Percentiles rank a stretch among this genome's conserved stretches.
Evolutionary conservation across 2,329 filamentous ascomycete genomes (phyloP).

Genomic region (Dichotomopilus funicola): DNA sequence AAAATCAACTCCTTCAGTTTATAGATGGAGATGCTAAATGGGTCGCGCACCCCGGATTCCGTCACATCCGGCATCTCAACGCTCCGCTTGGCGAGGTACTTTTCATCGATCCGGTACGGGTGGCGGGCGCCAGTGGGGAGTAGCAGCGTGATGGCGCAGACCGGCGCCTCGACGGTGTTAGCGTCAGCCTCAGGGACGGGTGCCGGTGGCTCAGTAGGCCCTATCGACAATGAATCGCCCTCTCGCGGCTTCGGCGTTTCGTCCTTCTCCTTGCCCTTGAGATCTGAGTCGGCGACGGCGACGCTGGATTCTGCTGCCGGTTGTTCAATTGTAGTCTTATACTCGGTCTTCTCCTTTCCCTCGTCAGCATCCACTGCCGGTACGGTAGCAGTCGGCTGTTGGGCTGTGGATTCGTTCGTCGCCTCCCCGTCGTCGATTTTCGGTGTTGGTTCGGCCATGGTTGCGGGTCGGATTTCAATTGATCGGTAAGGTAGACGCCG

Average conservation of each 20-base stretch:
- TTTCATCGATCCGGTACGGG: slow-evolving; percentile 83
- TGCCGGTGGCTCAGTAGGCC: slow-evolving; percentile 22
- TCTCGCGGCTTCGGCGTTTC: slow-evolving; percentile 24
- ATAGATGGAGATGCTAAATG: slow-evolving; percentile 86
- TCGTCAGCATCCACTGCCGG: slow-evolving; percentile 5
- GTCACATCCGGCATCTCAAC: slow-evolving; percentile 65
- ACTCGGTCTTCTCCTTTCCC: not conserved
- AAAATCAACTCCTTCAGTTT: slow-evolving; percentile 91
- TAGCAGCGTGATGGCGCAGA: slow-evolving; percentile 73
- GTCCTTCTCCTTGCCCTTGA: slow-evolving; percentile 28
- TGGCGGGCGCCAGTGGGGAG: slow-evolving; percentile 76
- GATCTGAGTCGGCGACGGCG: slow-evolving; percentile 3
- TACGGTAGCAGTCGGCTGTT: slow-evolving; percentile 6
- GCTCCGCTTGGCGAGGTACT: slow-evolving; percentile 74
- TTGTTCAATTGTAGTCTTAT: slow-evolving; percentile 1
- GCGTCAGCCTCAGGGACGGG: slow-evolving; percentile 7
- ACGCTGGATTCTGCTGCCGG: slow-evolving; percentile 5
- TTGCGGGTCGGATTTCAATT: not conserved
- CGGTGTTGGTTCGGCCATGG: slow-evolving; percentile 15
- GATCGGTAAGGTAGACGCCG: not conserved
- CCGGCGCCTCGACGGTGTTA: slow-evolving; percentile 30
- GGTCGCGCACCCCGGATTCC: slow-evolving; percentile 58
- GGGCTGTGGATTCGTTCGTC: not conserved
- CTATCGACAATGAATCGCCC: slow-evolving; percentile 32
- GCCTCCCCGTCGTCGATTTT: slow-evolving; percentile 4